These are phyloP conservation scores for Arthromyces matolae DNA, from an alignment of 768 basidiomycete genomes.

Conservation along the genomic window DNA sequence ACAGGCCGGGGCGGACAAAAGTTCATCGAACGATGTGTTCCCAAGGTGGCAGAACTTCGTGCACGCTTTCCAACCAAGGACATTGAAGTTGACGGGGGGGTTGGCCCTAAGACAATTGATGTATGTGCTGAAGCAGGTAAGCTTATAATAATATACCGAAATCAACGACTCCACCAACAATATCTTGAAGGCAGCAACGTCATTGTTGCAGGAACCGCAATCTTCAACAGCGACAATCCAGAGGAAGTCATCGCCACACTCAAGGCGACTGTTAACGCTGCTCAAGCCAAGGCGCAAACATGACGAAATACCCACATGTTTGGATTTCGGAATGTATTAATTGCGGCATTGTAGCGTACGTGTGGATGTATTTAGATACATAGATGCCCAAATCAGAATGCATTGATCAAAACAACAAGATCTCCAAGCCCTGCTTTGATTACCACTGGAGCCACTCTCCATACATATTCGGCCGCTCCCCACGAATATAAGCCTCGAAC, in stretches of 20 bases:
- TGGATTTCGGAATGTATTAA: background rate
- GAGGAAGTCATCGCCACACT: slow-evolving; percentile 71
- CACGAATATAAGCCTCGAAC: slow-evolving; percentile 89
- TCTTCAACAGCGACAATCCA: slow-evolving; percentile 81
- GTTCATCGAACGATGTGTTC: slow-evolving; percentile 88
- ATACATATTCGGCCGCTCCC: slow-evolving; percentile 93
- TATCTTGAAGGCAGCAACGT: slow-evolving; percentile 81
- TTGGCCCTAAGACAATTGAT: slow-evolving; percentile 87
- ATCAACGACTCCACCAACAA: background rate
- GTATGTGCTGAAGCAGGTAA: slow-evolving; percentile 86
- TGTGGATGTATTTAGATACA: slow-evolving; percentile 3
- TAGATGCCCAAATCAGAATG: too few species aligned
- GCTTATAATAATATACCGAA: slow-evolving; percentile 6
- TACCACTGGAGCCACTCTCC: slow-evolving; percentile 73
- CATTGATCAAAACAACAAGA: too few species aligned
- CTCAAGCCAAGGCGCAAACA: slow-evolving; percentile 46
- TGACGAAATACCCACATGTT: slow-evolving; percentile 1
- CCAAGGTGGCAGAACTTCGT: slow-evolving; percentile 90
- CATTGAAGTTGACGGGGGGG: slow-evolving; percentile 97
- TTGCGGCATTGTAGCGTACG: too few species aligned
- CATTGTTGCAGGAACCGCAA: slow-evolving; percentile 95
- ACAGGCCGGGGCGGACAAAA: slow-evolving; percentile 92
- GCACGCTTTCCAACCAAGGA: slow-evolving; percentile 89
- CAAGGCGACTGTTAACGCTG: slow-evolving; percentile 65
- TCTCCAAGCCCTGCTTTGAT: background rate